These are phyloP conservation scores for Pseudomicrostroma phylloplanum DNA, from an alignment of 1,284 basidiomycete species.

Conservation along the genomic window DNA sequence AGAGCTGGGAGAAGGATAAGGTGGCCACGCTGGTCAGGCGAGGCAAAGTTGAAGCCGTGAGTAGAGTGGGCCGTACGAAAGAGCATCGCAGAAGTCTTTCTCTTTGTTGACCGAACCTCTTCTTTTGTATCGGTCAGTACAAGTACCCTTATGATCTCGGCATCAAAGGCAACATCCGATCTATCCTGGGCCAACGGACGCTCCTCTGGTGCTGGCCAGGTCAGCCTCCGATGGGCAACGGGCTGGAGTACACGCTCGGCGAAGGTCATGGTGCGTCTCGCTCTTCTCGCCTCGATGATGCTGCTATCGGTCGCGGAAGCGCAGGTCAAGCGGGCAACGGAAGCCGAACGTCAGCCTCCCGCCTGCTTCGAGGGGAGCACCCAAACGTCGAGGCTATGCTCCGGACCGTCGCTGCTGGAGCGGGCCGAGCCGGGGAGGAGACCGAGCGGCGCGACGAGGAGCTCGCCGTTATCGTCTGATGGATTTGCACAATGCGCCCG, in stretches of 20 bases:
- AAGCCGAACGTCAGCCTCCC: neutral
- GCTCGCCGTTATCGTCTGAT: neutral
- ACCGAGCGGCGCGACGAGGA: neutral
- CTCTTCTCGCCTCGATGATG: conserved; percentile 34
- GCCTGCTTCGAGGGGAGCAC: neutral
- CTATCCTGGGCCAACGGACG: conserved; percentile 69
- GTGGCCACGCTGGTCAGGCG: conserved; percentile 74
- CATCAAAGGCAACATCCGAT: conserved; percentile 63
- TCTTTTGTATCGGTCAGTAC: conserved; percentile 55
- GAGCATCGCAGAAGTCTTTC: neutral
- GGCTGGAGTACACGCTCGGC: conserved; percentile 69
- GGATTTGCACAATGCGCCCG: neutral
- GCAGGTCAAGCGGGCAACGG: neutral
- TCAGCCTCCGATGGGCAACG: conserved; percentile 60
- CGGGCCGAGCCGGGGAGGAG: conserved; percentile 1
- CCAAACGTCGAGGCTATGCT: neutral
- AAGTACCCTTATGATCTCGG: conserved; percentile 89
- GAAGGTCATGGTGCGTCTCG: conserved; percentile 72
- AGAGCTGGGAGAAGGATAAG: conserved; percentile 96
- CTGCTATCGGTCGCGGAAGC: neutral
- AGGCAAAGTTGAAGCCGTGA: conserved; percentile 75
- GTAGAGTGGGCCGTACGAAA: conserved; percentile 21
- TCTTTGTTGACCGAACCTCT: too few species aligned
- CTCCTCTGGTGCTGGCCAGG: conserved; percentile 76
- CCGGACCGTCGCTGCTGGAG: neutral